Percentiles rank a stretch among this genome's conserved stretches.
Evolutionary conservation across 202 grass and related monocot genomes (phyloP).

Genomic region (Panicum virgatum): DNA sequence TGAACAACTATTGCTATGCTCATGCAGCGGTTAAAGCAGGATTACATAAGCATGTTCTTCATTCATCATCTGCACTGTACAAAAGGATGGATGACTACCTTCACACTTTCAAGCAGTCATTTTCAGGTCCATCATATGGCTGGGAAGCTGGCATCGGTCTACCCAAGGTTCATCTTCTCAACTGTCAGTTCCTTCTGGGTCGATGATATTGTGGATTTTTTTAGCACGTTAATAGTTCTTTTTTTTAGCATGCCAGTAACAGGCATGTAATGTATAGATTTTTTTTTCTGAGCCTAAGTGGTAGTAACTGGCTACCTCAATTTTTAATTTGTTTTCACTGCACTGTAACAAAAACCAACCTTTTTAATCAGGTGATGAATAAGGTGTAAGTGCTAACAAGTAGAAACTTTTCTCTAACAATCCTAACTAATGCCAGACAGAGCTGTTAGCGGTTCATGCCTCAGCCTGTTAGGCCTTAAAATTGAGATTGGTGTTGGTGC

Average conservation of each 20-base stretch:
- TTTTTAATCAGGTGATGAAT: too few species aligned
- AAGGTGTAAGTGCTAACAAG: background rate
- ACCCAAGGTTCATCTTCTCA: slow-evolving; percentile 57
- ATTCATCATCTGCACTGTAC: slow-evolving; percentile 60
- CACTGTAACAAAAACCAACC: too few species aligned
- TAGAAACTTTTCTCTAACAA: background rate
- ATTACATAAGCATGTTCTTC: slow-evolving; percentile 74
- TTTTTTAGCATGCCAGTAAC: too few species aligned
- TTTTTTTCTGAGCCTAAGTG: too few species aligned
- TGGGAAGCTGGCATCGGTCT: slow-evolving; percentile 74
- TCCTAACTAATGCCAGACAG: background rate
- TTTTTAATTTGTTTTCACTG: background rate
- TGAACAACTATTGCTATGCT: slow-evolving; percentile 82
- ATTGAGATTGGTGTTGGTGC: background rate
- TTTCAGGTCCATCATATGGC: slow-evolving; percentile 72
- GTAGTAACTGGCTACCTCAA: too few species aligned
- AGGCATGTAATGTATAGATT: too few species aligned
- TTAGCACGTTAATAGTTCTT: background rate
- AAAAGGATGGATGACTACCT: slow-evolving; percentile 53
- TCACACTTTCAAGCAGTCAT: slow-evolving; percentile 34
- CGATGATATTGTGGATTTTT: background rate
- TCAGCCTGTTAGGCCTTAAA: background rate
- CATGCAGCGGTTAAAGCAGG: slow-evolving; percentile 73
- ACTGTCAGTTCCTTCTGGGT: slow-evolving; percentile 8
- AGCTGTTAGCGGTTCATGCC: background rate